Conservation (phyloP, 2,329 filamentous ascomycete genomes). For the Ascochyta fabae region DNA sequence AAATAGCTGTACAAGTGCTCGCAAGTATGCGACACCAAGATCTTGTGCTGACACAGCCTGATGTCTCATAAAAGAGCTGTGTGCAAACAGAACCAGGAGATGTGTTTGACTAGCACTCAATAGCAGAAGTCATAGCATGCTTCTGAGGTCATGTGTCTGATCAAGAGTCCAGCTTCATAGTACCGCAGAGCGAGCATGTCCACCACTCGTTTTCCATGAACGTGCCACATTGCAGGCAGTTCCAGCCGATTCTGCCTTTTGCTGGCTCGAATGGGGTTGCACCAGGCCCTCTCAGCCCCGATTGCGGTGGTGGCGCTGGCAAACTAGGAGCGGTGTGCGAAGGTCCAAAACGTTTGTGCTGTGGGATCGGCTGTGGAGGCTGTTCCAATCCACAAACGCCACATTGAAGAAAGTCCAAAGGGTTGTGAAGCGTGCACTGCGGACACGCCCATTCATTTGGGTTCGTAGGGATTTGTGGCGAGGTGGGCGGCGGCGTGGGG, state of each 20-base stretch:
- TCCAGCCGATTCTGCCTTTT: slow-evolving; percentile 63
- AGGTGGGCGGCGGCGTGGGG: slow-evolving; percentile 40
- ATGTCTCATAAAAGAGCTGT: not conserved
- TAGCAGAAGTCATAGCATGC: not conserved
- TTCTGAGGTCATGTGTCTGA: not conserved
- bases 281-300: slow-evolving; percentile 33
- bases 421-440: slow-evolving; percentile 68
- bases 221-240: slow-evolving; percentile 63
- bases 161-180: slow-evolving; percentile 58
- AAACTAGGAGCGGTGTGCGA: slow-evolving; percentile 32
- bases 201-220: slow-evolving; percentile 71
- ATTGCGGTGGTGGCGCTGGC: slow-evolving; percentile 42
- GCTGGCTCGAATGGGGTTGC: slow-evolving; percentile 52
- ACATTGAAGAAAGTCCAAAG: slow-evolving; percentile 64
- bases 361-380: slow-evolving; percentile 51
- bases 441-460: slow-evolving; percentile 63
- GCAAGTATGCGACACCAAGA: not conserved
- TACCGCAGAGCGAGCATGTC: slow-evolving; percentile 67
- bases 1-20: not conserved
- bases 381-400: slow-evolving; percentile 66
- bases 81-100: not conserved
- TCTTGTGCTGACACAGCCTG: not conserved
- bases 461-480: slow-evolving; percentile 34
- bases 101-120: not conserved
- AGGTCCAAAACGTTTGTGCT: slow-evolving; percentile 38